Evolutionary conservation across 495 filamentous ascomycete genomes (phyloP).

Genomic region (Penicillium tannophilum): DNA sequence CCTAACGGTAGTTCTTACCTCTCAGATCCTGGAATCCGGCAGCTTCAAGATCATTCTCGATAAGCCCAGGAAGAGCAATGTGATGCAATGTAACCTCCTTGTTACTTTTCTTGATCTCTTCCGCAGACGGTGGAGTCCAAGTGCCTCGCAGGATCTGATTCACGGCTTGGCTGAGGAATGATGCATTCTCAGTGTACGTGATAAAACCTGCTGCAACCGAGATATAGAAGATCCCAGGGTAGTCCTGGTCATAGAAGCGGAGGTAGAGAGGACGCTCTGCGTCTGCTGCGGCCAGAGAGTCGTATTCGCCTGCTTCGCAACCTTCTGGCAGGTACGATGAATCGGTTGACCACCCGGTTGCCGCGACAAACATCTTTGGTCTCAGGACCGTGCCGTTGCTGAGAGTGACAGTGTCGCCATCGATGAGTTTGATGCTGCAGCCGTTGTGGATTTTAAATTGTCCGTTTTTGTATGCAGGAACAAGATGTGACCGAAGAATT

Average conservation of each 20-base stretch:
- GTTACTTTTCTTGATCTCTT: constrained; percentile 7
- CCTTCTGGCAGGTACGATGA: constrained; percentile 8
- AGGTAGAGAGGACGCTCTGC: constrained; percentile 5
- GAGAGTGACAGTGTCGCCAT: constrained; percentile 6
- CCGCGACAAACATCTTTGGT: constrained; percentile 7
- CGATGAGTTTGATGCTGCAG: constrained; percentile 9
- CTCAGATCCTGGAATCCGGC: constrained; percentile 11
- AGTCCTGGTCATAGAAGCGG: constrained; percentile 16
- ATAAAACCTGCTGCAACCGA: constrained; percentile 10
- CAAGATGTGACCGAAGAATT: constrained; percentile 8
- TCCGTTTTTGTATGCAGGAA: constrained; percentile 8
- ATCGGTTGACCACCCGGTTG: constrained; percentile 12
- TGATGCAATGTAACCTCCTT: constrained; percentile 14
- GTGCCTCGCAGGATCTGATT: constrained; percentile 10
- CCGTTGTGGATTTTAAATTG: constrained; percentile 11
- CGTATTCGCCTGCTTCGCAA: constrained; percentile 8
- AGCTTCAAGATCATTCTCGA: constrained; percentile 12
- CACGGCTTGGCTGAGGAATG: constrained; percentile 10
- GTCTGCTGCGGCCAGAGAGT: constrained; percentile 11
- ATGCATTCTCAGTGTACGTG: constrained; percentile 10
- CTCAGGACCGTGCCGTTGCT: constrained; percentile 7
- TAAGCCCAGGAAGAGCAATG: constrained; percentile 12
- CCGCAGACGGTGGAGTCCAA: constrained; percentile 9
- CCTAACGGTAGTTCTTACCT: constrained; percentile 9
- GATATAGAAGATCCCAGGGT: constrained; percentile 13